Evolutionary conservation across 1,139 yeast species (phyloP), one percentile per base, ranked within the genome.

Genomic region (Lodderomyces beijingensis): DNA sequence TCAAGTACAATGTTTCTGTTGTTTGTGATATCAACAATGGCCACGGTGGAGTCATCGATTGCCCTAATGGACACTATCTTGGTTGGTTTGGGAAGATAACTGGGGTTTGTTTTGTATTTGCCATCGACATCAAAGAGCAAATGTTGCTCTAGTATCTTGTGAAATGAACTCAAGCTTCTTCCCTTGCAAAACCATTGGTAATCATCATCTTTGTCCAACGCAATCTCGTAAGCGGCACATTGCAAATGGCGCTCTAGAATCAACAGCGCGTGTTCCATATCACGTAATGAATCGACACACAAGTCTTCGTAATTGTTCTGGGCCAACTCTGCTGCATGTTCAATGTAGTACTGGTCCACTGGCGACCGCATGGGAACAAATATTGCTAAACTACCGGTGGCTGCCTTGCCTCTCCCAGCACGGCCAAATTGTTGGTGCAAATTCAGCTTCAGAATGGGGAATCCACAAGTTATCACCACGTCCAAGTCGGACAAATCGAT

Each of bases 361-460:
- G 97, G 95, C 6, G 82, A 81, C 10, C 80, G 78, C 16, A 94
- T 85, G 0, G 91, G 93, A 10, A 93, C 85, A 36, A 84, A 77
- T 4, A 91, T 59, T 0, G 96, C 91, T 49, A 91, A 57, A 11
- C 72, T 65, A 2, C 72, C 72, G 26, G 51, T 50, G 4, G 96
- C 82, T 37, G 79, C 81, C 32, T 70, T 70, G 37, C 95, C 76
- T 52, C 96, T 65, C 10, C 98, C 98, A 0, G 96, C 96, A 46
- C 98, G 70, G 23, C 98, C 99, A 63, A 93, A 82, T 50, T 91
- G 98, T 55, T 91, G 99, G 45, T 91, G 87, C 49, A 91, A 72
- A 42, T 87, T 87, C 41, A 93, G 81, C 39, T 88, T 72, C 40
- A 94, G 84, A 26, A 77, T 63, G 0, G 98, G 98, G 44, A 91